A percentile compares a stretch with the other conserved stretches of the same genome.
phyloP scores from a whole-genome alignment of 2,329 filamentous ascomycete species.

The Colletotrichum musicola region DNA sequence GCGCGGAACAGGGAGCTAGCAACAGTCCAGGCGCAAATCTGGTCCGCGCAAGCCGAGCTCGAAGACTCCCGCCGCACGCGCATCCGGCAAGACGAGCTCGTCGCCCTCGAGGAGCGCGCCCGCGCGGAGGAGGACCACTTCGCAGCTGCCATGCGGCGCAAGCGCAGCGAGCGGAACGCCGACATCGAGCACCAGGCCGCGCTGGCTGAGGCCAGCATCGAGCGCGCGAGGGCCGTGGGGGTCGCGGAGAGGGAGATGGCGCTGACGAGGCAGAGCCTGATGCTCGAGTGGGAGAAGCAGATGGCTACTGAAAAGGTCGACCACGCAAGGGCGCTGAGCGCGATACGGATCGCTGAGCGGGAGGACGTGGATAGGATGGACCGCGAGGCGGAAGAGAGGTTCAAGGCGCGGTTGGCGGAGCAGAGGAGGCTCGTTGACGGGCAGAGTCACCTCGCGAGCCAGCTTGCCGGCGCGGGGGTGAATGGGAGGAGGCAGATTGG shows the following conservation, averaged over 20 bases:
- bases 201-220: constrained; percentile 59
- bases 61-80: constrained; percentile 64
- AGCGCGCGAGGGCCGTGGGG: constrained; percentile 58
- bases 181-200: constrained; percentile 61
- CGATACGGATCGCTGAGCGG: constrained; percentile 62
- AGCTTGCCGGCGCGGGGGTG: constrained; percentile 48
- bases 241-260: constrained; percentile 62
- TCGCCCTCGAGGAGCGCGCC: constrained; percentile 57
- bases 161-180: constrained; percentile 50
- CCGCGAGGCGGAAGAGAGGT: constrained; percentile 57
- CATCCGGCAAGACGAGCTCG: constrained; percentile 60
- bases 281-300: constrained; percentile 63
- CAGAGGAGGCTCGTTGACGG: constrained; percentile 65
- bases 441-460: constrained; percentile 54
- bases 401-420: constrained; percentile 60
- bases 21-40: constrained; percentile 63
- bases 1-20: constrained; percentile 65
- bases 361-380: constrained; percentile 65
- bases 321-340: constrained; percentile 63
- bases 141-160: constrained; percentile 51
- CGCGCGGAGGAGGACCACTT: constrained; percentile 61
- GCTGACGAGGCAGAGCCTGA: constrained; percentile 55
- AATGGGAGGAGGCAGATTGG: constrained; percentile 65
- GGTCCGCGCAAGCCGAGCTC: constrained; percentile 60
- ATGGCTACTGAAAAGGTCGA: constrained; percentile 60